A percentile compares a stretch with the other conserved stretches of the same genome.
Evolutionary conservation across 345 rosid genomes (phyloP).

Genomic region (Brassica cretica): DNA sequence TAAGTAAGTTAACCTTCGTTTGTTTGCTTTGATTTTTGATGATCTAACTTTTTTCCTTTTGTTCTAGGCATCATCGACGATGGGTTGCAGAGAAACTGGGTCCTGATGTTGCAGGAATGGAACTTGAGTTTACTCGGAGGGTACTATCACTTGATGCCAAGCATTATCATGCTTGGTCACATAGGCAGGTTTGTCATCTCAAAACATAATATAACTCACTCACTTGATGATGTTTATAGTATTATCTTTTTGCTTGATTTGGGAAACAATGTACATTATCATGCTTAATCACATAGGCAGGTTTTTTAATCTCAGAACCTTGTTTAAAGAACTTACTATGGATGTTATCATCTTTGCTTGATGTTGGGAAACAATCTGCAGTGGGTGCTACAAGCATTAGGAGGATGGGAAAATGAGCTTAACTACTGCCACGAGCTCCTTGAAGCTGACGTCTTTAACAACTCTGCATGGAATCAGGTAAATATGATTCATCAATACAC

Average conservation of each 20-base stretch:
- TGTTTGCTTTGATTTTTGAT: conserved; percentile 4
- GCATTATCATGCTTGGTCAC: conserved; percentile 95
- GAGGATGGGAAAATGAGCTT: conserved; percentile 95
- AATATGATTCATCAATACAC: conserved; percentile 10
- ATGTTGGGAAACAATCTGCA: conserved; percentile 38
- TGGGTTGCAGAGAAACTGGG: conserved; percentile 95
- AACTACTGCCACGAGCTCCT: conserved; percentile 71
- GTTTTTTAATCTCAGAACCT: conserved; percentile 43
- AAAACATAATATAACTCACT: background rate
- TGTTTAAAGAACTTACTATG: background rate
- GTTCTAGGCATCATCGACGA: conserved; percentile 85
- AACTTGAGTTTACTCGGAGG: conserved; percentile 66
- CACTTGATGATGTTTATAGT: background rate
- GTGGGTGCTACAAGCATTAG: conserved; percentile 82
- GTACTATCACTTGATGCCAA: conserved; percentile 72
- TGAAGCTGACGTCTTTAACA: conserved; percentile 77
- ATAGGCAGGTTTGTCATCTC: conserved; percentile 75
- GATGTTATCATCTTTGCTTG: background rate
- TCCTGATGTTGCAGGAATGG: conserved; percentile 53
- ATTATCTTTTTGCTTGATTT: background rate
- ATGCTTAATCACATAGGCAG: conserved; percentile 97
- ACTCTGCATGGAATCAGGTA: conserved; percentile 99
- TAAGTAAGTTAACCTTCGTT: background rate
- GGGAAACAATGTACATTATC: conserved; percentile 55
- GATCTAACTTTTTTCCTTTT: background rate